Percentiles rank a stretch among this genome's conserved stretches.
phyloP scores from a whole-genome alignment of 768 basidiomycete species.

The Exsudoporus frostii region DNA sequence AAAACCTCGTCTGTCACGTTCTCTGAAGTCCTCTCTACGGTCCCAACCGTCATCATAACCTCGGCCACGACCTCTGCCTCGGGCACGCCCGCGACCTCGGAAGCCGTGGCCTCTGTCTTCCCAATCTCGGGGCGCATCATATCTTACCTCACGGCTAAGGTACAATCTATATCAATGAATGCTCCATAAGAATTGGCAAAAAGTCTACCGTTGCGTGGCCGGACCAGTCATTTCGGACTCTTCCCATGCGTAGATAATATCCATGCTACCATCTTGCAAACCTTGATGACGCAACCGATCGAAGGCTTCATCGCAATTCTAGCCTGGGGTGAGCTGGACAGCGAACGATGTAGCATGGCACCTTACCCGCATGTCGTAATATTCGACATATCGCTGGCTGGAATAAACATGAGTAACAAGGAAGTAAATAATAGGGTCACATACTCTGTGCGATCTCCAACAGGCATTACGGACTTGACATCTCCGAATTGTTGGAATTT shows the following conservation, averaged over 20 bases:
- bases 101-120: slow-evolving; percentile 39
- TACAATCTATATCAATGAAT: slow-evolving; percentile 3
- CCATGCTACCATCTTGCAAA: slow-evolving; percentile 83
- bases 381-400: slow-evolving; percentile 92
- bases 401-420: slow-evolving; percentile 2
- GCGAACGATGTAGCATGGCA: neutral
- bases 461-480: slow-evolving; percentile 73
- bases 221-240: slow-evolving; percentile 51
- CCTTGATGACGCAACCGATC: slow-evolving; percentile 79
- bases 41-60: slow-evolving; percentile 43
- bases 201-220: slow-evolving; percentile 38
- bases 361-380: slow-evolving; percentile 82
- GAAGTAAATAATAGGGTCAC: slow-evolving; percentile 10
- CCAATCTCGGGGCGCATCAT: slow-evolving; percentile 46
- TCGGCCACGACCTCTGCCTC: slow-evolving; percentile 42
- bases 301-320: slow-evolving; percentile 78
- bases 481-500: slow-evolving; percentile 90
- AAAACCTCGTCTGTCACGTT: slow-evolving; percentile 33
- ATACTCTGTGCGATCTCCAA: slow-evolving; percentile 62
- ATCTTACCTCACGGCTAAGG: slow-evolving; percentile 30
- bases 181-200: neutral
- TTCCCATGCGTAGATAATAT: slow-evolving; percentile 87
- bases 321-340: slow-evolving; percentile 8
- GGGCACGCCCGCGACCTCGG: slow-evolving; percentile 37
- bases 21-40: slow-evolving; percentile 41